Evolutionary conservation across 2,329 filamentous ascomycete genomes (phyloP), one percentile per base, ranked within the genome.

Genomic region (Chaetomiaceae sp.): DNA sequence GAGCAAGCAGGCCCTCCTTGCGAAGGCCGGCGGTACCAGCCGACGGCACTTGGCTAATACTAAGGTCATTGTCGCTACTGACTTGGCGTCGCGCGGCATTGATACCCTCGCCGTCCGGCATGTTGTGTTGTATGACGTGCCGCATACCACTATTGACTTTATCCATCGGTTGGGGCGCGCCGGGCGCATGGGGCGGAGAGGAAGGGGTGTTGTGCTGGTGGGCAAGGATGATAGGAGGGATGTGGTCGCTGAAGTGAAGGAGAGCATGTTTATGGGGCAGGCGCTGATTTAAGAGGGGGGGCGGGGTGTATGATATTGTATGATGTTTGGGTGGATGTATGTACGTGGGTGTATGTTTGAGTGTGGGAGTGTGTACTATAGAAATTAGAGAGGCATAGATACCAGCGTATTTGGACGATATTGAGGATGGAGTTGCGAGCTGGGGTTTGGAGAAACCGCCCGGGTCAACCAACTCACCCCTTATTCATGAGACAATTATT

Each of bases 91-190:
- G 5, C 76, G 93, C 59, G 93, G 93, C 56, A 96, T 99, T 61
- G 93, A 99, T 68, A 99, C 93, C 0, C 71, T 96, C 25, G 86
- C 89, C 16, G 92, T 97, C 16, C 81, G 88, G 51, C 89, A 95
- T 59, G 93, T 99, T 46, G 85, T 99, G 48, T 72, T 99, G 21
- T 97, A 96, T 68, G 90, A 99, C 66, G 92, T 99, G n/a, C 93
- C 93, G 4, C 92, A 97, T 65, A 95, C 89, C 0, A 95, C 90
- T 0, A 95, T 99, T 54, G 95, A 99, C 68, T 99, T 99, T 63
- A 96, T 99, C 63, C 95, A 99, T 69, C 86, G 95, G 14, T 81
- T 97, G 4, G 93, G 93, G 14, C 81, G 93, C 51, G 89, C 93
- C 1, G 93, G 93, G 0, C 81, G 93, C 30, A 97, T 97, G 89